Conservation (phyloP, 169 alveolate species). For the Sarcocystis neurona region DNA sequence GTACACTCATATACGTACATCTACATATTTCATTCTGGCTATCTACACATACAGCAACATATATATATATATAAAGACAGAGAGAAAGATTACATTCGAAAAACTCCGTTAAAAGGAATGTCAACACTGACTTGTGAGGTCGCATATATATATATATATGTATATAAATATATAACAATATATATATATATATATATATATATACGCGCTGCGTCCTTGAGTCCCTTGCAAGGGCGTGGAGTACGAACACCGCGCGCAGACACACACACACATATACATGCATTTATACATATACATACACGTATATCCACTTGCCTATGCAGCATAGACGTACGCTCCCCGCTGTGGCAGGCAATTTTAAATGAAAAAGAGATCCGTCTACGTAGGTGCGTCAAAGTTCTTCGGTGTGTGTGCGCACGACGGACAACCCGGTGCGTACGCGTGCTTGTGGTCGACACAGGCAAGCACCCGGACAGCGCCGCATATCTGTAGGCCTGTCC, state of each 20-base stretch:
- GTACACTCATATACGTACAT: no score
- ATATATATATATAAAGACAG: background rate
- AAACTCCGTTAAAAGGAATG: background rate
- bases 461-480: no score
- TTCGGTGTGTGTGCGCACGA: no score
- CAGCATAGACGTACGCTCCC: no score
- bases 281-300: background rate
- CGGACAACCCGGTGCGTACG: no score
- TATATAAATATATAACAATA: no score
- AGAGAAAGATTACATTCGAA: background rate
- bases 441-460: no score
- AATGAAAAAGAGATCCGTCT: background rate
- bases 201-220: background rate
- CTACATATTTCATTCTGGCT: no score
- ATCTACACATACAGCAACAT: background rate
- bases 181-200: background rate
- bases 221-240: background rate
- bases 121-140: background rate
- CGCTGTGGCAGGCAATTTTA: no score
- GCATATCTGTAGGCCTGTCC: no score
- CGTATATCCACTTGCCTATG: background rate
- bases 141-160: background rate
- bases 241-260: background rate
- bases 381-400: background rate
- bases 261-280: background rate